Conservation (phyloP, 345 rosid species). For the Populus ilicifolia region DNA sequence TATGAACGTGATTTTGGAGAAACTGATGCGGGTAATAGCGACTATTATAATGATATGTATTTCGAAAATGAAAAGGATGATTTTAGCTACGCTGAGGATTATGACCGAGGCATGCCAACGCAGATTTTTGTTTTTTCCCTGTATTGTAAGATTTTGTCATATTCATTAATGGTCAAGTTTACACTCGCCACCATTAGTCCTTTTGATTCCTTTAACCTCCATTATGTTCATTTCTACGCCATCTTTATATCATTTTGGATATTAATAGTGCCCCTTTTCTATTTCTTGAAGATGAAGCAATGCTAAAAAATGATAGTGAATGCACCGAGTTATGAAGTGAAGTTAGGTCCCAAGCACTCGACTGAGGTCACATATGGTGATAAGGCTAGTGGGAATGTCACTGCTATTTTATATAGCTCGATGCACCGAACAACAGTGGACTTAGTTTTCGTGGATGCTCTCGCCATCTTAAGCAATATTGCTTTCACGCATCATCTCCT, state of each 20-base stretch:
- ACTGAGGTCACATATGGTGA: neutral
- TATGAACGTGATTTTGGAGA: neutral
- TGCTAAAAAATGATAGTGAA: neutral
- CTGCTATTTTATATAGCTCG: too few species aligned
- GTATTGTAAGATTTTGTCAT: neutral
- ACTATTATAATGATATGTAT: neutral
- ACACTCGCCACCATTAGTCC: neutral
- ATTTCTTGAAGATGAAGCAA: neutral
- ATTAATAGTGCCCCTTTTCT: neutral
- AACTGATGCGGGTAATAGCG: neutral
- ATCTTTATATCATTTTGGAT: neutral
- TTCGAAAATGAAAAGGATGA: conserved; percentile 6
- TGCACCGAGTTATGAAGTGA: neutral
- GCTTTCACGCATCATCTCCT: too few species aligned
- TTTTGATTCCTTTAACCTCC: neutral
- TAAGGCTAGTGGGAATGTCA: neutral
- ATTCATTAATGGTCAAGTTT: neutral
- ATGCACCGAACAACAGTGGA: too few species aligned
- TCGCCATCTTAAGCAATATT: too few species aligned
- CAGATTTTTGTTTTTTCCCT: neutral
- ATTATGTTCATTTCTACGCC: neutral
- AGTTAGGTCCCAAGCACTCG: neutral
- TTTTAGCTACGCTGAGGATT: neutral
- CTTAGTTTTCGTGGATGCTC: too few species aligned
- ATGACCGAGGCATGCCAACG: neutral